phyloP scores from a whole-genome alignment of 495 filamentous ascomycete species.

The Neurospora intermedia region DNA sequence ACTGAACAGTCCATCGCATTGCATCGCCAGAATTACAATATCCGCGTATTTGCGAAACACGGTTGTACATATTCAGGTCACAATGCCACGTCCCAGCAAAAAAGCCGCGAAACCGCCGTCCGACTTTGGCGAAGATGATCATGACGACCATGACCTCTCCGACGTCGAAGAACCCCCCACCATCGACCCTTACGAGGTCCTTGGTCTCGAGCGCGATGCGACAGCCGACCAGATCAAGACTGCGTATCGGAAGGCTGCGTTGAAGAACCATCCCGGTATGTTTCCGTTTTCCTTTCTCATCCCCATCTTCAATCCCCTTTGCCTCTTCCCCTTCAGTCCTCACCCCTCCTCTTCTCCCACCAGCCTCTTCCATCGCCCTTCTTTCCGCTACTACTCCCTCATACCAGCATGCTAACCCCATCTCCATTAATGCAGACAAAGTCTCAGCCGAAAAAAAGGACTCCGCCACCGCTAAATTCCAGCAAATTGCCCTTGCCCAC shows the following conservation, averaged over 20 bases:
- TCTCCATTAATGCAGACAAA: conserved; percentile 40
- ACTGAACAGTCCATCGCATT: not conserved
- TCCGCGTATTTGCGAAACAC: too few species aligned
- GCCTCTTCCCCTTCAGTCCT: not conserved
- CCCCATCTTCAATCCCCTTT: not conserved
- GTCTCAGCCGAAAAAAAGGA: conserved; percentile 50
- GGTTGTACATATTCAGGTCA: too few species aligned
- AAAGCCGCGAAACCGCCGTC: not conserved
- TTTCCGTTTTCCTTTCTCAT: not conserved
- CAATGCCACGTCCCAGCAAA: not conserved
- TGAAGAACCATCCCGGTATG: conserved; percentile 88
- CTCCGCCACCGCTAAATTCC: conserved; percentile 68
- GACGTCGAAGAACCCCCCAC: conserved; percentile 28
- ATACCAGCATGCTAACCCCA: too few species aligned
- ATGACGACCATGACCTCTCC: conserved; percentile 17
- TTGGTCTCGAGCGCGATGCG: conserved; percentile 54
- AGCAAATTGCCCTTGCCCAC: conserved; percentile 86
- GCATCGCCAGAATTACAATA: not conserved
- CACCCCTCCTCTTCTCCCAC: not conserved
- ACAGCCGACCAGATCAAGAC: conserved; percentile 65
- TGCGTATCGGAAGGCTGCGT: conserved; percentile 78
- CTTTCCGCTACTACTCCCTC: too few species aligned
- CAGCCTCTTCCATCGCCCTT: not conserved
- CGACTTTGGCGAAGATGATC: not conserved
- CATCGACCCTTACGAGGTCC: conserved; percentile 78